Evolutionary conservation across 2,329 filamentous ascomycete species (phyloP).

Genomic region (Tolypocladium endophyticum): DNA sequence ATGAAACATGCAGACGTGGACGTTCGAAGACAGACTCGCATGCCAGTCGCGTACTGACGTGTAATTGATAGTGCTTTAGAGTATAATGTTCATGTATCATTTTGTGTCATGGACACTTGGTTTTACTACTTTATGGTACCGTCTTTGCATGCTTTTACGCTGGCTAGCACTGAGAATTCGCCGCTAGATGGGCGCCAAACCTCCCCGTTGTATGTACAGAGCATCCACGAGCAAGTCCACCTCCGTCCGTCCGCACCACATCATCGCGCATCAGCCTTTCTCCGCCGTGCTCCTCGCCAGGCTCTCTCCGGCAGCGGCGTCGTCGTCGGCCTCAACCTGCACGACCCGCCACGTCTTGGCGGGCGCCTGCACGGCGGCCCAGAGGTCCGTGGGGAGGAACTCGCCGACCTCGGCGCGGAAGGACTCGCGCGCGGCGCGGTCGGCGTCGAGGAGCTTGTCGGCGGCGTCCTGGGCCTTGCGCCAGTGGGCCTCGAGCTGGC

Average conservation of each 20-base stretch:
- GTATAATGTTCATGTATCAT: neutral
- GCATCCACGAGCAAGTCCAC: neutral
- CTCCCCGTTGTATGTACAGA: neutral
- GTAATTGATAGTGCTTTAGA: neutral
- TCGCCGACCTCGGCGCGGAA: constrained; percentile 80
- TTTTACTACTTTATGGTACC: neutral
- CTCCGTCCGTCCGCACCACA: neutral
- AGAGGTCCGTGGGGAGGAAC: constrained; percentile 78
- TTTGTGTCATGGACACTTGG: neutral
- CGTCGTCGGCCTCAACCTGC: constrained; percentile 20
- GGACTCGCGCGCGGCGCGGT: constrained; percentile 60
- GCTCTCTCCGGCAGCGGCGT: neutral
- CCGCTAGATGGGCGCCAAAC: neutral
- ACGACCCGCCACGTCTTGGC: constrained; percentile 42
- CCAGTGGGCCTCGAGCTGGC: constrained; percentile 63
- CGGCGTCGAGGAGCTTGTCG: constrained; percentile 62
- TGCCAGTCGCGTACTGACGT: neutral
- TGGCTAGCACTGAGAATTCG: neutral
- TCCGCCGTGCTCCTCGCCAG: neutral
- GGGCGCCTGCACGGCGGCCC: constrained; percentile 61
- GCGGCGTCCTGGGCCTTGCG: constrained; percentile 69
- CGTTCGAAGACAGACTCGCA: neutral
- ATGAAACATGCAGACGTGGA: neutral
- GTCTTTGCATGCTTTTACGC: too few relatives aligned
- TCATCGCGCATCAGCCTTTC: neutral